These are phyloP conservation scores for Knufia fluminis DNA, from an alignment of 2,329 filamentous ascomycete genomes.

Conservation along the genomic window DNA sequence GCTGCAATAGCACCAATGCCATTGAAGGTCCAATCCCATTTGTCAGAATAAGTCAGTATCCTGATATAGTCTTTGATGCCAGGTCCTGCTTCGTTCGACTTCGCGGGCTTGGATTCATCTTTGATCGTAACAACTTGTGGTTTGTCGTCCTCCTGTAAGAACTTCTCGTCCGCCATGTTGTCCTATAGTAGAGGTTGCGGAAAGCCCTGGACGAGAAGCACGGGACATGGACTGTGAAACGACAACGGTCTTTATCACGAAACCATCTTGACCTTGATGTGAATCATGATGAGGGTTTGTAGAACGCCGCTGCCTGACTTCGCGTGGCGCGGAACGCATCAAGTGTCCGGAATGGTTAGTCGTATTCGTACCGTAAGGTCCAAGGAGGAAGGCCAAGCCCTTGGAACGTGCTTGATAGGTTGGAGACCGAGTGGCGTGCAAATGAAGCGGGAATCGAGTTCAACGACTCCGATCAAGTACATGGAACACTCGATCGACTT, in stretches of 20 bases:
- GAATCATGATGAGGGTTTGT: too few species aligned
- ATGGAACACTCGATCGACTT: too few species aligned
- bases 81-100: not conserved
- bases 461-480: too few species aligned
- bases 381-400: not conserved
- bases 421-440: too few species aligned
- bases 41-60: constrained; percentile 21
- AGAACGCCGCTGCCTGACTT: not conserved
- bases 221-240: not conserved
- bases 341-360: not conserved
- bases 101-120: not conserved
- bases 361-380: not conserved
- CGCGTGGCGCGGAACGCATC: not conserved
- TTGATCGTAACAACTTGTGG: not conserved
- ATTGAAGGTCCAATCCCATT: constrained; percentile 19
- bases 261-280: not conserved
- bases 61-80: constrained; percentile 10
- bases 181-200: not conserved
- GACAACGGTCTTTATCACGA: not conserved
- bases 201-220: not conserved
- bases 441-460: too few species aligned
- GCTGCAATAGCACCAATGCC: constrained; percentile 16
- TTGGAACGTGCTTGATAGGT: not conserved
- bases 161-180: constrained; percentile 1
- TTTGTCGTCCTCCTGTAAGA: not conserved